Percentiles rank a stretch among this genome's conserved stretches.
These are phyloP conservation scores for Hemileccinum impolitum DNA, from an alignment of 768 basidiomycete genomes.

Conservation along the genomic window DNA sequence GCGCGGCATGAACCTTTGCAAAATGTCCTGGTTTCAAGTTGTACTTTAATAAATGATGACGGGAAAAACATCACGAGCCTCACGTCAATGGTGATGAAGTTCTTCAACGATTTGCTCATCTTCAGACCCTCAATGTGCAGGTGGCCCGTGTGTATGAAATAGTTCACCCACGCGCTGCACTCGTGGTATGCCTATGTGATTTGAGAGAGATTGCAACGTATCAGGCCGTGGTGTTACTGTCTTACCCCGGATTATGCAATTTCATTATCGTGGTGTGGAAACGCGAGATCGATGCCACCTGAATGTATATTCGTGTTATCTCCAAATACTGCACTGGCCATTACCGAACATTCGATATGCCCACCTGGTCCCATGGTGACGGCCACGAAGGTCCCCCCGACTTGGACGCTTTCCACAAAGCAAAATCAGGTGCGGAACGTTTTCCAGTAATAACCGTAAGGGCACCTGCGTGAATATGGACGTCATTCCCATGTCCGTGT, in stretches of 20 bases:
- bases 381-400: conserved; percentile 96
- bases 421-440: conserved; percentile 89
- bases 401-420: conserved; percentile 96
- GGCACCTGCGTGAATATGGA: conserved; percentile 41
- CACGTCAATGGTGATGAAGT: conserved; percentile 96
- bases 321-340: conserved; percentile 90
- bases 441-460: conserved; percentile 57
- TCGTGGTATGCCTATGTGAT: conserved; percentile 81
- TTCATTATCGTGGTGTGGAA: conserved; percentile 99
- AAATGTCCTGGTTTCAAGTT: conserved; percentile 62
- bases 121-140: conserved; percentile 97
- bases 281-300: conserved; percentile 95
- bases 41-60: conserved; percentile 1
- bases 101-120: conserved; percentile 99
- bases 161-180: conserved; percentile 94
- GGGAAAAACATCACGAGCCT: conserved; percentile 24
- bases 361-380: conserved; percentile 99
- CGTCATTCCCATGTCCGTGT: neutral
- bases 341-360: conserved; percentile 99
- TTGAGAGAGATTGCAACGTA: conserved; percentile 3
- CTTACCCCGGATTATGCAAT: conserved; percentile 92
- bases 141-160: conserved; percentile 98
- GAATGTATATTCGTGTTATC: conserved; percentile 96
- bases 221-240: conserved; percentile 4
- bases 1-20: conserved; percentile 76